Conservation (phyloP, 495 filamentous ascomycete genomes). For the Aspergillus affinis region DNA sequence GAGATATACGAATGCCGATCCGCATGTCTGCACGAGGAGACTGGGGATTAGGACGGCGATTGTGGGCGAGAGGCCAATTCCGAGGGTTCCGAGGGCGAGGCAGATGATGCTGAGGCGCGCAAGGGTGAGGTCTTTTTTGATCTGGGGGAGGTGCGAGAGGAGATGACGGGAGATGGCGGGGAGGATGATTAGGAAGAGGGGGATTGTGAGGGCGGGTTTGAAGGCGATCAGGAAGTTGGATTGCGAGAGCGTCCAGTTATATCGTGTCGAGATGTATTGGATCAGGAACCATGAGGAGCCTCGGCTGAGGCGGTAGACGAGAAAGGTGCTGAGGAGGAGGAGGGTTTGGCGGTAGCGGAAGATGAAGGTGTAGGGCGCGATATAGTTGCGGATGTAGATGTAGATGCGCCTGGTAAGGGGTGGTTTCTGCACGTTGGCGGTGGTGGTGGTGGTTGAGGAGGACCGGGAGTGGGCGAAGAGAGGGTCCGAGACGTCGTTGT, state of each 20-base stretch:
- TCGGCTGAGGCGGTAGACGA: slow-evolving; percentile 52
- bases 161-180: slow-evolving; percentile 41
- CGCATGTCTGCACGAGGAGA: slow-evolving; percentile 48
- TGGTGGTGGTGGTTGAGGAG: too few relatives aligned
- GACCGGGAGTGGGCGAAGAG: neutral
- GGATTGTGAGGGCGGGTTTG: slow-evolving; percentile 49
- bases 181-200: slow-evolving; percentile 50
- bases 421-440: neutral
- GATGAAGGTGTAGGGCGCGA: slow-evolving; percentile 45
- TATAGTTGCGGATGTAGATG: slow-evolving; percentile 25
- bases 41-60: slow-evolving; percentile 42
- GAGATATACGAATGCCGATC: slow-evolving; percentile 46
- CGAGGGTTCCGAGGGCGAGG: slow-evolving; percentile 44
- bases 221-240: slow-evolving; percentile 55
- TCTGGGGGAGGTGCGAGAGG: slow-evolving; percentile 36
- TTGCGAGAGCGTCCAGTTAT: slow-evolving; percentile 53
- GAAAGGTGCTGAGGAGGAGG: slow-evolving; percentile 49
- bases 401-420: slow-evolving; percentile 21
- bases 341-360: slow-evolving; percentile 42
- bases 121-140: slow-evolving; percentile 53
- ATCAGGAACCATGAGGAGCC: slow-evolving; percentile 52
- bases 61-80: slow-evolving; percentile 45
- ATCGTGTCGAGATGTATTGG: slow-evolving; percentile 59
- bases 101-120: slow-evolving; percentile 48
- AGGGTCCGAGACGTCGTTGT: slow-evolving; percentile 8